phyloP scores from a whole-genome alignment of 148 eudicot genomes.

The Gaultheria prostrata region DNA sequence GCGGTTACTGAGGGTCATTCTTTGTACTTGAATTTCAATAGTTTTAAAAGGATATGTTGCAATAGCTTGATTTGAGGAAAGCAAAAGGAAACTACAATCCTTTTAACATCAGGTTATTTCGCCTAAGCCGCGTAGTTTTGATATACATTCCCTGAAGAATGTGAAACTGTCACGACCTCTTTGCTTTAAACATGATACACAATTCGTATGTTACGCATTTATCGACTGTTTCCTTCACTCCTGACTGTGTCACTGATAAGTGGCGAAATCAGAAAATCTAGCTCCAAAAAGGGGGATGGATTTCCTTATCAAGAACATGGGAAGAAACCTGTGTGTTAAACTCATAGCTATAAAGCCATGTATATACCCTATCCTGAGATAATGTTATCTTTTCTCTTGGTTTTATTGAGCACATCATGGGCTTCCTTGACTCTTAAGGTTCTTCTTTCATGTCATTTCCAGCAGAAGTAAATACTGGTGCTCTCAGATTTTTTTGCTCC shows the following conservation, averaged over 20 bases:
- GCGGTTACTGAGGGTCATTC: neutral
- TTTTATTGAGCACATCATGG: neutral
- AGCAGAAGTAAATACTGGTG: slow-evolving; percentile 15
- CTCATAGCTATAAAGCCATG: neutral
- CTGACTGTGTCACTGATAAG: neutral
- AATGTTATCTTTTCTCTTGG: neutral
- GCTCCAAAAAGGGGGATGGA: neutral
- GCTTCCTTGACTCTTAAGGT: slow-evolving; percentile 14
- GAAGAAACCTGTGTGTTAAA: neutral
- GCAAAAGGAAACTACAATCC: neutral
- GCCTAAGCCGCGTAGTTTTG: neutral
- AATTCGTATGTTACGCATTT: neutral
- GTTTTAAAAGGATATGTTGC: neutral
- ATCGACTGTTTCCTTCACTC: neutral
- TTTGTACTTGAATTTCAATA: neutral
- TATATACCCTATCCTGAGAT: neutral
- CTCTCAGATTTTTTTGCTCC: slow-evolving; percentile 19
- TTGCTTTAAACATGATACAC: neutral
- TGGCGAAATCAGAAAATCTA: neutral
- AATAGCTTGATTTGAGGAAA: neutral
- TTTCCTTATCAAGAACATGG: too few species aligned
- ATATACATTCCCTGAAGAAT: neutral
- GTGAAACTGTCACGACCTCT: neutral
- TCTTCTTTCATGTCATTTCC: slow-evolving; percentile 16
- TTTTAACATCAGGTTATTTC: neutral